Evolutionary conservation across 352 stramenopile genomes (phyloP), one percentile per base, ranked within the genome.

Genomic region (Lagenidium giganteum): DNA sequence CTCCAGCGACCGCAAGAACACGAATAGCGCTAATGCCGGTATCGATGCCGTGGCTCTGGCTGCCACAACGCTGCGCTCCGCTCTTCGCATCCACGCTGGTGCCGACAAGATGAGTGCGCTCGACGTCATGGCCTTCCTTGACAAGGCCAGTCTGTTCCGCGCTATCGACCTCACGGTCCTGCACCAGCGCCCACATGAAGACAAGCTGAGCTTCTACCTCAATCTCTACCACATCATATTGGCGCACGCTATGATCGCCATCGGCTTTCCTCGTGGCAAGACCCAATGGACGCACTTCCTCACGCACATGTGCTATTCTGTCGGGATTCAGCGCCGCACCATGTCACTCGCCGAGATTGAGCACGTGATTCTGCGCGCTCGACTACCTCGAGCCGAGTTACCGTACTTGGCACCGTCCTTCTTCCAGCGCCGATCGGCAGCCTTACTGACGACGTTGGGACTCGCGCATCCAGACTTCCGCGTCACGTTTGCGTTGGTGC

Each of bases 261-360:
- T 73, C 38, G 70, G 70, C 5, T 76, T 77, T 29, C 65, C 67
- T 6, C 57, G 70, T 8, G 46, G 57, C 28, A 73, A 70, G 39
- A 50, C 55, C n/a, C 62, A 80, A 12, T 87, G 68, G 69, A 46
- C 45, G 23, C 44, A 49, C 8, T 84, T 87, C 43, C 31, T 73
- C 6, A 64, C 48, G 13, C 62, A 51, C 9, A 74, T 75, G 43
- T 67, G 64, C 42, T 88, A 88, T 41, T 51, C 45, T 2, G 36
- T 88, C 39, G 57, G 64, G 23, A 42, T 64, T 25, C 53, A 41
- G 17, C 40, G 22, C 13, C 36, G 41, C 4, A 25, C 14, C n/a
- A 9, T 88, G 31, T 84, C 76, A 24, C 53, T 88, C 8, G 72
- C 67, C 5, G 76, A 86, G 28, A 76, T 88, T 8, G 72, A 88